Percentiles rank a stretch among this genome's conserved stretches.
Conservation (phyloP, 148 eudicot genomes). For the Dianthus caryophyllus region DNA sequence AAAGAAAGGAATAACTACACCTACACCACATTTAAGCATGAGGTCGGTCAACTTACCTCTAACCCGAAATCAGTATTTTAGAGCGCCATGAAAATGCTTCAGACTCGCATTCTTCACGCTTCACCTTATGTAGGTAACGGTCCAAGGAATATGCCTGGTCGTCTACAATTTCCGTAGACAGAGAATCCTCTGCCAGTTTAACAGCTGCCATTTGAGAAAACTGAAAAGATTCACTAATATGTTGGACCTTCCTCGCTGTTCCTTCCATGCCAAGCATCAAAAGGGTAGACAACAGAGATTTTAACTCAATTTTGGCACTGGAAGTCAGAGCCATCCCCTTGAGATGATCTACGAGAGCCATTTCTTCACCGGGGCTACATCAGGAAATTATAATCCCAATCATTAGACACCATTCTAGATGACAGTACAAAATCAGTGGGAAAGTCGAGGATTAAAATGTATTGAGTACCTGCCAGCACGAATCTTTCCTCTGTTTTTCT, state of each 20-base stretch:
- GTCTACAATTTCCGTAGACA: constrained; percentile 50
- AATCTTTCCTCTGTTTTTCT: constrained; percentile 77
- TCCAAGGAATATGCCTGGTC: constrained; percentile 65
- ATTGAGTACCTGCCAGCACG: constrained; percentile 91
- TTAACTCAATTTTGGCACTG: constrained; percentile 71
- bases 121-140: constrained; percentile 45
- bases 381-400: neutral
- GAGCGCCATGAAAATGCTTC: constrained; percentile 71
- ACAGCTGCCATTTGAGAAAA: constrained; percentile 81
- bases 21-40: neutral
- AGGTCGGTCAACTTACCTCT: constrained; percentile 33
- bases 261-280: constrained; percentile 79
- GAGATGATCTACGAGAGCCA: constrained; percentile 86
- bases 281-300: constrained; percentile 60
- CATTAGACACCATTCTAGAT: neutral
- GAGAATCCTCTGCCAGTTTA: constrained; percentile 64
- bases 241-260: constrained; percentile 65
- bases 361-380: constrained; percentile 85
- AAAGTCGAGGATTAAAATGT: constrained; percentile 2
- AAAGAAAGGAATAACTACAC: too few species aligned
- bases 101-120: constrained; percentile 36
- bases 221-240: constrained; percentile 56
- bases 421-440: constrained; percentile 6
- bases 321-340: constrained; percentile 72
- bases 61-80: constrained; percentile 47